A percentile compares a stretch with the other conserved stretches of the same genome.
Evolutionary conservation across 2,329 filamentous ascomycete genomes (phyloP).

Genomic region (Botrytis fragariae): DNA sequence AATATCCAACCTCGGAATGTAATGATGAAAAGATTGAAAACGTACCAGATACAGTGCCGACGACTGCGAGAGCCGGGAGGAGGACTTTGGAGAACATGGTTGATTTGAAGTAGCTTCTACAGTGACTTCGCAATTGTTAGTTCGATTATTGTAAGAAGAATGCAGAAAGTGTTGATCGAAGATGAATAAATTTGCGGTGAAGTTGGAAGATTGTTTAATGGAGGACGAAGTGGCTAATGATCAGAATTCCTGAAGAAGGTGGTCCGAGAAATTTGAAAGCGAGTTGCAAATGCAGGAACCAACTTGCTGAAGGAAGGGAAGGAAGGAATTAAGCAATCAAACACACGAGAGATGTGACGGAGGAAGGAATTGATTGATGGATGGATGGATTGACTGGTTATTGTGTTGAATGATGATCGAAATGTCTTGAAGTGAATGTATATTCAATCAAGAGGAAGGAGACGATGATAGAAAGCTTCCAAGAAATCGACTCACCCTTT

Average conservation of each 20-base stretch:
- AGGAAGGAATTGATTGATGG: not conserved
- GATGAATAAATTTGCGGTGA: constrained; percentile 6
- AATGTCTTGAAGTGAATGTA: not conserved
- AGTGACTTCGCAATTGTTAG: constrained; percentile 18
- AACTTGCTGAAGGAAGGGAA: constrained; percentile 1
- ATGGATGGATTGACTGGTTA: not conserved
- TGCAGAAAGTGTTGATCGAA: constrained; percentile 15
- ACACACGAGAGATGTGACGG: not conserved
- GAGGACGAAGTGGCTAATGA: not conserved
- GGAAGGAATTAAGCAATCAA: not conserved
- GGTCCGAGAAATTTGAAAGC: not conserved
- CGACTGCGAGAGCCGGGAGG: constrained; percentile 21
- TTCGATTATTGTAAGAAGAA: constrained; percentile 15
- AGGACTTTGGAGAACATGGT: constrained; percentile 18
- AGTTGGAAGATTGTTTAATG: not conserved
- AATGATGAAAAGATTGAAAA: not conserved
- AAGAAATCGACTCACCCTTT: constrained; percentile 13
- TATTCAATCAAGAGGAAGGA: not conserved
- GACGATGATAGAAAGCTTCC: not conserved
- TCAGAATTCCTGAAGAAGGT: not conserved
- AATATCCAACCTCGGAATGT: not conserved
- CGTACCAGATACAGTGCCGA: constrained; percentile 17
- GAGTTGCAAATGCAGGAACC: not conserved
- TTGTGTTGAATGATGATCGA: not conserved
- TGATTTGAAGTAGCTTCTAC: constrained; percentile 18